These are phyloP conservation scores for Pleurotus pulmonarius DNA, from an alignment of 768 basidiomycete genomes.

Conservation along the genomic window DNA sequence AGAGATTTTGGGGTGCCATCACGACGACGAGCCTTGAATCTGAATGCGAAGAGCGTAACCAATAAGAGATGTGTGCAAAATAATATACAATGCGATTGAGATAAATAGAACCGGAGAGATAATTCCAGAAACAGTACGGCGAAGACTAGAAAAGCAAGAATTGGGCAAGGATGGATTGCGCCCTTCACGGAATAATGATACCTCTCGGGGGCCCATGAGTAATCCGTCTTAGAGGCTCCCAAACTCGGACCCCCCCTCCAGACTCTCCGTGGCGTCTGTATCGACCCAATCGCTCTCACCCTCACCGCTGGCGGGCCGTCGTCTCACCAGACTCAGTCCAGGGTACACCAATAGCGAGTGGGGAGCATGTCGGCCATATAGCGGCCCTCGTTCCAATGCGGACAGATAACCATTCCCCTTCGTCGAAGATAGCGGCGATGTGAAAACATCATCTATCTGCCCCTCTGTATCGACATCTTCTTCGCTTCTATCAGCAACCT, in stretches of 20 bases:
- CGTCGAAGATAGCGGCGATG: background rate
- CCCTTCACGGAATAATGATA: too few species aligned
- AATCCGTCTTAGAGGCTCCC: background rate
- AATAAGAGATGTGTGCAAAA: too few species aligned
- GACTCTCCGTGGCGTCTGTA: constrained; percentile 9
- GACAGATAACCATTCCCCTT: background rate
- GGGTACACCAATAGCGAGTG: background rate
- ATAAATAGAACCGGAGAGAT: too few species aligned
- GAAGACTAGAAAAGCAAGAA: too few species aligned
- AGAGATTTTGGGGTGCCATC: too few species aligned
- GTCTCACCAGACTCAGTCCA: background rate
- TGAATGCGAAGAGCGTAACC: too few species aligned
- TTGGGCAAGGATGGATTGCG: too few species aligned
- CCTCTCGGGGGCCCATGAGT: too few species aligned
- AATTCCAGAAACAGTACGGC: too few species aligned
- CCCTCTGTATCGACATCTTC: background rate
- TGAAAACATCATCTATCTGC: constrained; percentile 6
- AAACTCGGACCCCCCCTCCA: background rate
- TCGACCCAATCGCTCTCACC: constrained; percentile 14
- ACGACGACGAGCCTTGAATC: too few species aligned
- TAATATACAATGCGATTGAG: too few species aligned
- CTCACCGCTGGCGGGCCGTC: background rate
- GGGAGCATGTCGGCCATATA: background rate
- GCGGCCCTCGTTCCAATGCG: background rate
- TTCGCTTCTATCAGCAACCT: background rate